phyloP scores from a whole-genome alignment of 2,329 filamentous ascomycete genomes.

The Xylaria sp. region DNA sequence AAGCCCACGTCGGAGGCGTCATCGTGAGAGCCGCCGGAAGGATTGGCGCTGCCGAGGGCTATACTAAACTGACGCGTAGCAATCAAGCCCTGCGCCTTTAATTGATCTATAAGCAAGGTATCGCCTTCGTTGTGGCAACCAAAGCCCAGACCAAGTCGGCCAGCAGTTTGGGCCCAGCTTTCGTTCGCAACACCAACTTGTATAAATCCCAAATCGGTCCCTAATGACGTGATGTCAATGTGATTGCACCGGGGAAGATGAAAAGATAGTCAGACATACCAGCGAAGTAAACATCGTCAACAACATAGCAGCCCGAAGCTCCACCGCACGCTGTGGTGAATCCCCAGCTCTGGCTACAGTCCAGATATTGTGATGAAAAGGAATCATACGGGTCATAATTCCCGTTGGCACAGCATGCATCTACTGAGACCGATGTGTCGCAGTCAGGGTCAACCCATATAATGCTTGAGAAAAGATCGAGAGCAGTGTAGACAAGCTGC shows the following conservation, averaged over 20 bases:
- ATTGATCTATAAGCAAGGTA: constrained; percentile 28
- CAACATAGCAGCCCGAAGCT: constrained; percentile 35
- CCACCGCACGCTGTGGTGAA: constrained; percentile 21
- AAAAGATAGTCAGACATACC: constrained; percentile 19
- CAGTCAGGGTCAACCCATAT: constrained; percentile 42
- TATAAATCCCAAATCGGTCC: constrained; percentile 19
- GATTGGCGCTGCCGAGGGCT: constrained; percentile 36
- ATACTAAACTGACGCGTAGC: constrained; percentile 38
- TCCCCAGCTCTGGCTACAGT: constrained; percentile 30
- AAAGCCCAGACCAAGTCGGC: constrained; percentile 40
- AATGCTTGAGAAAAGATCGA: constrained; percentile 36
- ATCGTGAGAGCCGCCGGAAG: background rate
- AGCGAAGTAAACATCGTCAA: constrained; percentile 34
- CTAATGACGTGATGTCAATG: constrained; percentile 10
- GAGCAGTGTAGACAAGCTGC: constrained; percentile 35
- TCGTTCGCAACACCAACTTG: constrained; percentile 36
- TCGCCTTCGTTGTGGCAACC: constrained; percentile 23
- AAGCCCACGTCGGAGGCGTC: constrained; percentile 21
- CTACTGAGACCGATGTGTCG: constrained; percentile 5
- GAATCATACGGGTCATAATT: constrained; percentile 36
- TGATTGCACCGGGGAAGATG: background rate
- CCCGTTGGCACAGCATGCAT: constrained; percentile 34
- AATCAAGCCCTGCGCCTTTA: constrained; percentile 34
- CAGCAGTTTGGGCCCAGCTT: constrained; percentile 33
- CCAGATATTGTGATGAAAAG: constrained; percentile 6